Evolutionary conservation across 1,284 basidiomycete genomes (phyloP).

Genomic region (Boletus coffeatus): DNA sequence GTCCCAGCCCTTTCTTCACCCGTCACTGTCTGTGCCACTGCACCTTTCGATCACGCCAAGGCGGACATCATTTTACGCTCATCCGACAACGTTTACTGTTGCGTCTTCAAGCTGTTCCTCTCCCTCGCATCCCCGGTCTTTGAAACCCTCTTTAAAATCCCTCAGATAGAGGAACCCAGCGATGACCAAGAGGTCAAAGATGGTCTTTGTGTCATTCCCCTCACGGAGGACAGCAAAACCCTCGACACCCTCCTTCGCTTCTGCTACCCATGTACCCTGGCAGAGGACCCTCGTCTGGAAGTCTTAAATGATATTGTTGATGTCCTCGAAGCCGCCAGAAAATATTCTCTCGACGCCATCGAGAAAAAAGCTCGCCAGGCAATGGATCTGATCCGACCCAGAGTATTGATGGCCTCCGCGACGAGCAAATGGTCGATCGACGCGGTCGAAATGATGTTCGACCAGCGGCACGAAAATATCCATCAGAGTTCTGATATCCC

Average conservation of each 20-base stretch:
- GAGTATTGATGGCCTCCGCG: conserved; percentile 82
- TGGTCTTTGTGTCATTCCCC: conserved; percentile 17
- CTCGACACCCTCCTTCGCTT: conserved; percentile 26
- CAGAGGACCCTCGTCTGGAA: conserved; percentile 17
- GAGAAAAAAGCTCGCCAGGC: conserved; percentile 13
- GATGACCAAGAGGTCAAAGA: conserved; percentile 7
- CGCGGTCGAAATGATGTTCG: conserved; percentile 63
- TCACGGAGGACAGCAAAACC: conserved; percentile 23
- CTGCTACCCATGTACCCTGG: conserved; percentile 26
- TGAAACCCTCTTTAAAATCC: conserved; percentile 32
- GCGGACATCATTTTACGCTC: conserved; percentile 33
- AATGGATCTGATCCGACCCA: conserved; percentile 52
- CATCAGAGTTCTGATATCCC: conserved; percentile 59
- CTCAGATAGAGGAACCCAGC: conserved; percentile 15
- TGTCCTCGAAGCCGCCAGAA: conserved; percentile 18
- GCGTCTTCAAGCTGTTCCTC: conserved; percentile 31
- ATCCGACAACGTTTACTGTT: conserved; percentile 27
- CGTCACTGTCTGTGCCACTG: background rate
- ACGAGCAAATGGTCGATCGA: conserved; percentile 88
- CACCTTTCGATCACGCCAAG: conserved; percentile 20
- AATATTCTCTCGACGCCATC: conserved; percentile 18
- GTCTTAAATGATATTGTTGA: conserved; percentile 11
- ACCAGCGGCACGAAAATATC: conserved; percentile 89
- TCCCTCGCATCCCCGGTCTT: conserved; percentile 34
- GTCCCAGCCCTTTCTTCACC: no score